phyloP scores from a whole-genome alignment of 345 rosid genomes.

The Noccaea caerulescens region DNA sequence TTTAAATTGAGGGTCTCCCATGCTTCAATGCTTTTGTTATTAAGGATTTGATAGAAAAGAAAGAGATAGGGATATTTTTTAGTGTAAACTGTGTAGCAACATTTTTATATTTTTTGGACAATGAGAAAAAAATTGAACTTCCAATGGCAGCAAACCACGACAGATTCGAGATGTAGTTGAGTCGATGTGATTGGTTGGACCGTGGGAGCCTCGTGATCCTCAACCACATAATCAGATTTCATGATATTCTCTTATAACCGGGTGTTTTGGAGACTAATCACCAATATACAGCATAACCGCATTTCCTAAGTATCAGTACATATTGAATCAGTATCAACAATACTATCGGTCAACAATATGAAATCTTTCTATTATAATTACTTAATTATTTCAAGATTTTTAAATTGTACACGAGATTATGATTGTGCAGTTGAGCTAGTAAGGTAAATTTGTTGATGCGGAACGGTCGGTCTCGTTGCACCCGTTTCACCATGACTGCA shows the following conservation, averaged over 20 bases:
- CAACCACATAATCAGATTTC: slow-evolving; percentile 37
- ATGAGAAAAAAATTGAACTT: background rate
- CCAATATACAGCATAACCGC: slow-evolving; percentile 10
- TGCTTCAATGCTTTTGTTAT: slow-evolving; percentile 12
- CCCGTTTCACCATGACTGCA: slow-evolving; percentile 17
- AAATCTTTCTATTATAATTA: background rate
- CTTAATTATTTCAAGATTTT: slow-evolving; percentile 11
- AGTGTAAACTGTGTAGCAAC: background rate
- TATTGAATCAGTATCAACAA: slow-evolving; percentile 10
- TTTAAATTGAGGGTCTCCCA: background rate
- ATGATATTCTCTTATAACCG: slow-evolving; percentile 16
- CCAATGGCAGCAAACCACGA: slow-evolving; percentile 35
- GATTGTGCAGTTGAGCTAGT: slow-evolving; percentile 21
- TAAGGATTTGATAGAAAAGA: background rate
- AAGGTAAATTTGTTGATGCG: slow-evolving; percentile 29
- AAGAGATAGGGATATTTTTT: background rate
- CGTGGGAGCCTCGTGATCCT: slow-evolving; percentile 47
- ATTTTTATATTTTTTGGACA: background rate
- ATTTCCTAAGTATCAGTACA: background rate
- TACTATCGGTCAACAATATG: background rate
- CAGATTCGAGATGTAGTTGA: slow-evolving; percentile 39
- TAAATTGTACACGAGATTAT: background rate
- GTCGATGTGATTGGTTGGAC: slow-evolving; percentile 36
- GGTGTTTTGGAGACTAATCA: slow-evolving; percentile 21
- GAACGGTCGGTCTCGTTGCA: slow-evolving; percentile 26